A percentile compares a stretch with the other conserved stretches of the same genome.
Conservation (phyloP, 306 rosid species). For the Acacia crassicarpa region DNA sequence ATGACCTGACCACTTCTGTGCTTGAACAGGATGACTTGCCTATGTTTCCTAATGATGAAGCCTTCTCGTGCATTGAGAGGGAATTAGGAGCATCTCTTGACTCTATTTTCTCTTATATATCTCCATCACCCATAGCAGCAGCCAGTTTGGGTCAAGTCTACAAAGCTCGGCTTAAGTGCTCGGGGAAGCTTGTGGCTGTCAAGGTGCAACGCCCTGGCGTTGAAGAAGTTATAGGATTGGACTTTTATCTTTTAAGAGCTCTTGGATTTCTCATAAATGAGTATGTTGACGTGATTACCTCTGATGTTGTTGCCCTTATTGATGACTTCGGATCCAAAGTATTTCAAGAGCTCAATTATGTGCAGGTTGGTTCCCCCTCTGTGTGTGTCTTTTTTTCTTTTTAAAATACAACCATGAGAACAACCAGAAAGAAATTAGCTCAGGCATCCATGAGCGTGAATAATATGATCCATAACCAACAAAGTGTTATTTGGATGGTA, state of each 20-base stretch:
- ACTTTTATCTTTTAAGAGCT: constrained; percentile 81
- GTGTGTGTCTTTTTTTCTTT: background rate
- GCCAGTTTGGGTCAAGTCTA: constrained; percentile 99
- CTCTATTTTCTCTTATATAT: constrained; percentile 67
- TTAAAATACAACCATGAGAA: background rate
- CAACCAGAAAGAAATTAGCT: background rate
- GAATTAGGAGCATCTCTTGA: constrained; percentile 74
- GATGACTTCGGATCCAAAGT: constrained; percentile 95
- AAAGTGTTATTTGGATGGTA: background rate
- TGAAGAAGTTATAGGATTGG: constrained; percentile 91
- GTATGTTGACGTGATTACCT: constrained; percentile 73
- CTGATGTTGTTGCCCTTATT: constrained; percentile 81
- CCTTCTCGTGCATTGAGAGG: constrained; percentile 84
- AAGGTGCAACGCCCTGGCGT: constrained; percentile 96
- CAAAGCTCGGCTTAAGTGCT: constrained; percentile 67
- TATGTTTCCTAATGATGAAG: constrained; percentile 81
- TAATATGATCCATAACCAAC: background rate
- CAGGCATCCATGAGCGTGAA: background rate
- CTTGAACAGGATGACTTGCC: constrained; percentile 84
- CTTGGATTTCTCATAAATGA: constrained; percentile 78
- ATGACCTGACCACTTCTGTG: constrained; percentile 25
- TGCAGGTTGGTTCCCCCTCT: constrained; percentile 61
- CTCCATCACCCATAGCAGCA: constrained; percentile 87
- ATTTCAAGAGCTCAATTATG: constrained; percentile 96
- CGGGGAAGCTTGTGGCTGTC: constrained; percentile 80